Evolutionary conservation across 805 yeast genomes (phyloP).

Genomic region (Yarrowia keelungensis): DNA sequence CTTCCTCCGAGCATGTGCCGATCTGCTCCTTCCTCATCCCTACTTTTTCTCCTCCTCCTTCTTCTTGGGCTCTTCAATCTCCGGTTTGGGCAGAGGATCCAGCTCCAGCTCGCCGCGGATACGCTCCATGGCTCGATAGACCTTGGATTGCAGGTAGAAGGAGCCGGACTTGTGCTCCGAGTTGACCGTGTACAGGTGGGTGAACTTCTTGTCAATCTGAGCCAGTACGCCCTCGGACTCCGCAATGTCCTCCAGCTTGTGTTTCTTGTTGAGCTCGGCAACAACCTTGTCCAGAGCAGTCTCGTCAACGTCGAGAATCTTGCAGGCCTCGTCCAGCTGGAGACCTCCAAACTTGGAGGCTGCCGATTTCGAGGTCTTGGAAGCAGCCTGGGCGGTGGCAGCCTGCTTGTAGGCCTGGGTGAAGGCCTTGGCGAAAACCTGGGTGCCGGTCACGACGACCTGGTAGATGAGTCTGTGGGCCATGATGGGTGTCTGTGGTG

Average conservation of each 20-base stretch:
- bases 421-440: constrained; percentile 94
- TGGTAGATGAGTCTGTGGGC: constrained; percentile 92
- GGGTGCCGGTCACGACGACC: constrained; percentile 92
- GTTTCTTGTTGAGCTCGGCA: constrained; percentile 29
- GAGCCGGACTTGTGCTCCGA: constrained; percentile 96
- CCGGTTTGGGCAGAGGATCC: constrained; percentile 38
- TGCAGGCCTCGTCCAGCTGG: constrained; percentile 86
- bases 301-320: constrained; percentile 81
- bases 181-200: constrained; percentile 84
- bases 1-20: constrained; percentile 5
- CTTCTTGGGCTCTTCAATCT: constrained; percentile 35
- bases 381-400: constrained; percentile 81
- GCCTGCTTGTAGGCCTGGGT: constrained; percentile 98
- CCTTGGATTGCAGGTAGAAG: constrained; percentile 90
- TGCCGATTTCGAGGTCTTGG: constrained; percentile 58
- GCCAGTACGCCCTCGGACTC: constrained; percentile 52
- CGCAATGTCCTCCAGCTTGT: constrained; percentile 33
- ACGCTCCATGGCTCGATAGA: constrained; percentile 92
- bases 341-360: constrained; percentile 70
- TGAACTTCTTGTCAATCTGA: constrained; percentile 69
- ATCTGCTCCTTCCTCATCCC: neutral
- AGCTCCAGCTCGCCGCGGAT: constrained; percentile 74
- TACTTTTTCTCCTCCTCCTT: constrained; percentile 37
- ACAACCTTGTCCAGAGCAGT: constrained; percentile 49
- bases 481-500: constrained; percentile 48